A percentile compares a stretch with the other conserved stretches of the same genome.
phyloP scores from a whole-genome alignment of 2,329 filamentous ascomycete species.

The Scedosporium aurantiacum region DNA sequence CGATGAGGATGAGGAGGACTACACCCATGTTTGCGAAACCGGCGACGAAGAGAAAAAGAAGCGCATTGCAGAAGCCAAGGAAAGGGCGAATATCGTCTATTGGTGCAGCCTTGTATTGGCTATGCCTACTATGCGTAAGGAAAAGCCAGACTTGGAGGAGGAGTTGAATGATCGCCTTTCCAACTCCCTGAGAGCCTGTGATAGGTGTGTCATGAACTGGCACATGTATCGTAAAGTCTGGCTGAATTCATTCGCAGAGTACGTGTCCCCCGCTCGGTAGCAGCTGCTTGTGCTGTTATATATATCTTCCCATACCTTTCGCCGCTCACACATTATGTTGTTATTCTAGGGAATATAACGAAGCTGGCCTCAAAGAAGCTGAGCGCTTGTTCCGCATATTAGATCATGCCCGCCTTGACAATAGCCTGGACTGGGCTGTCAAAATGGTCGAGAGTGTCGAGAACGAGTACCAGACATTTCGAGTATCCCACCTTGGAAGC shows the following conservation, averaged over 20 bases:
- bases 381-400: slow-evolving; percentile 44
- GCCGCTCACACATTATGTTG: background rate
- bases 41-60: slow-evolving; percentile 37
- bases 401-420: slow-evolving; percentile 51
- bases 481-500: slow-evolving; percentile 33
- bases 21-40: slow-evolving; percentile 35
- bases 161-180: slow-evolving; percentile 50
- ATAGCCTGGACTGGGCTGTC: slow-evolving; percentile 46
- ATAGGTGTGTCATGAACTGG: slow-evolving; percentile 63
- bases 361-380: slow-evolving; percentile 40
- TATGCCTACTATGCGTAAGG: slow-evolving; percentile 51
- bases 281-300: background rate
- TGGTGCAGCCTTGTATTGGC: slow-evolving; percentile 60
- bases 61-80: slow-evolving; percentile 42
- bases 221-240: slow-evolving; percentile 56
- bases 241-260: slow-evolving; percentile 52
- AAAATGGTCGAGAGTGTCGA: slow-evolving; percentile 43
- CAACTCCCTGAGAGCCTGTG: slow-evolving; percentile 49
- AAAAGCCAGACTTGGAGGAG: slow-evolving; percentile 47
- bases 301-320: background rate
- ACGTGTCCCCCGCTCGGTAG: slow-evolving; percentile 16
- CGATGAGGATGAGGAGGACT: slow-evolving; percentile 53
- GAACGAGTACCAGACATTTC: slow-evolving; percentile 32
- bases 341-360: slow-evolving; percentile 28
- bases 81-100: slow-evolving; percentile 51